Base-by-base conservation (phyloP, 768 basidiomycete species). In the Holtermanniella nyarrowii region DNA sequence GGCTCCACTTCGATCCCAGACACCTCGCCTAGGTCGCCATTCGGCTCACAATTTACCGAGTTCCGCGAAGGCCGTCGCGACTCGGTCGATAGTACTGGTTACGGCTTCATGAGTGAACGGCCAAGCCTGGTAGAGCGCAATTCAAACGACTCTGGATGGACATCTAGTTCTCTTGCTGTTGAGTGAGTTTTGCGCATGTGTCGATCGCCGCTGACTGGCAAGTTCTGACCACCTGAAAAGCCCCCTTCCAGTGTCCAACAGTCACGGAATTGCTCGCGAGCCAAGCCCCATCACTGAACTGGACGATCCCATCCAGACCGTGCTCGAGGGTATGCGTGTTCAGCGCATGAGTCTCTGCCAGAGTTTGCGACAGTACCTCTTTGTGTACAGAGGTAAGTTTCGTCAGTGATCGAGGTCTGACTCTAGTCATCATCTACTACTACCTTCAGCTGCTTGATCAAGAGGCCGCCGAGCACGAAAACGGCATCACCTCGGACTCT, bases 271-370 rank as follows among this genome's bases (percentile, higher is more conserved):
- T 37, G 16, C 31, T 16, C 31, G 31, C 7, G 31, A 37, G 3
- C 65, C 88, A 3, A 77, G 77, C 16, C 73, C 76, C 42, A 71
- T 87, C 54, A 81, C 80, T 42, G 75, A 76, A 27, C 81, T 83
- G 56, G 76, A 49, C 27, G 84, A 88, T 44, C 93, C 93, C 2
- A 79, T 95, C 39, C 81, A 78, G 68, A 78, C 81, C 49, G 79
- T 95, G 0, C 76, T 96, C 46, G 88, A 91, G 72, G 87, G 90
- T 66, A 88, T 97, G 83, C 79, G 93, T 42, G 83, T 91, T 70
- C 91, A 96, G 73, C 77, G 93, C 49, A 97, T 97, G 93, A 89
- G 87, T 63, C 73, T 95, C 55, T 93, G 91, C 66, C 91, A 93
- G 75, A 93, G 86, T 69, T 73, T 91, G 65, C 76, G 90, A 52